These are phyloP conservation scores for Macrotyloma uniflorum DNA, from an alignment of 306 rosid species.

Conservation along the genomic window DNA sequence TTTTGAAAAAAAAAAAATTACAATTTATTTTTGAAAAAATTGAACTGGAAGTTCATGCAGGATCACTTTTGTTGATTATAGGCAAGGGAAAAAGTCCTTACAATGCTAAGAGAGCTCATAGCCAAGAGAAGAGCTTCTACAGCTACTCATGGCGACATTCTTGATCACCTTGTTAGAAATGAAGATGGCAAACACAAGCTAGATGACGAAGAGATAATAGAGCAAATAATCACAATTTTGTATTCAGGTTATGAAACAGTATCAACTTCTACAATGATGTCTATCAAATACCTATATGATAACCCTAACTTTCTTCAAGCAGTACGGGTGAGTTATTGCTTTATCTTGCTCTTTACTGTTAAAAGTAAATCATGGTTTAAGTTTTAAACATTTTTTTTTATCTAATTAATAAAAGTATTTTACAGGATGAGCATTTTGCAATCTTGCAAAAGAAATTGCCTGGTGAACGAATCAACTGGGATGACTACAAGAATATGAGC, in stretches of 20 bases:
- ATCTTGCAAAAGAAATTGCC: constrained; percentile 54
- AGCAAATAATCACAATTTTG: constrained; percentile 65
- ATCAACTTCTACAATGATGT: constrained; percentile 86
- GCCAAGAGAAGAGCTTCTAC: constrained; percentile 60
- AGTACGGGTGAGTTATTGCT: constrained; percentile 48
- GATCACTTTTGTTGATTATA: constrained; percentile 12
- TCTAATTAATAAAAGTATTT: neutral
- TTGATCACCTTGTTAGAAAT: constrained; percentile 47
- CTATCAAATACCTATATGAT: constrained; percentile 71
- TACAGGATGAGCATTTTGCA: constrained; percentile 75
- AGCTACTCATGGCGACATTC: constrained; percentile 54
- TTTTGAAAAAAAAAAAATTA: neutral
- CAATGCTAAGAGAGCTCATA: constrained; percentile 47
- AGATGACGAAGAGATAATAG: constrained; percentile 67
- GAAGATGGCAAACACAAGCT: constrained; percentile 55
- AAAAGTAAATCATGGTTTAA: neutral
- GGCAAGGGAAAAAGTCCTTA: constrained; percentile 59
- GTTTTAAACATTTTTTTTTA: neutral
- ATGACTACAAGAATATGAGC: constrained; percentile 64
- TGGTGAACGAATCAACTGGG: constrained; percentile 58
- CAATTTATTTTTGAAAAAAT: too few relatives aligned
- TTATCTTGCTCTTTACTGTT: neutral
- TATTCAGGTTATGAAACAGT: constrained; percentile 92
- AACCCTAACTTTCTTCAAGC: constrained; percentile 66
- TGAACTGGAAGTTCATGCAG: neutral